Base-by-base conservation (phyloP, 2,329 filamentous ascomycete species). In the Fusarium brevicatenulatum region DNA sequence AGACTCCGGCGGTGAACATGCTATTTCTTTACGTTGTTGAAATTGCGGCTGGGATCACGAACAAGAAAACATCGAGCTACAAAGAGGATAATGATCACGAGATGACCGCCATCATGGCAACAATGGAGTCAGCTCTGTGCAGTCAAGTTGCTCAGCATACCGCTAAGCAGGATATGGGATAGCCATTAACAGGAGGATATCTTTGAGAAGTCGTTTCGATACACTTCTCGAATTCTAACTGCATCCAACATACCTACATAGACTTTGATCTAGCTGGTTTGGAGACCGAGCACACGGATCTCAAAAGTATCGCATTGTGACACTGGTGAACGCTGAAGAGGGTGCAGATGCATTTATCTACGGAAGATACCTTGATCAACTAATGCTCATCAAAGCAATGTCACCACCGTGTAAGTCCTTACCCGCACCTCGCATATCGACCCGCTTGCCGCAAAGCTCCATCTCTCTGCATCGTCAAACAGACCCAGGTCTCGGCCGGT, bases 1-100 rank as follows among this genome's bases (percentile, higher is more conserved):
- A 75, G 71, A 68, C 64, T 68, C 70, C 68, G 72, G 75, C 75
- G 75, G 75, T 77, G 75, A 77, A 65, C 50, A 56, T 52, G 55
- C 21, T 44, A 57, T 65, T 53, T 43, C 32, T 37, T 63, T 34
- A 49, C 34, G 50, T 56, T 60, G n/a, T 34, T 58, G 52, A 47
- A 63, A 57, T 61, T 54, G 47, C 54, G 53, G 63, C 47, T 55
- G 43, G 66, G 46, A 54, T 63, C 55, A 46, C 25, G 34, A 55
- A 23, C 34, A 52, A 60, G 57, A 56, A 32, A 47, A n/a, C 42
- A 65, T 47, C 52, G 54, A 47, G 49, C 66, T 57, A 60, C 50
- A 49, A 49, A 40, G 21, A 63, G 42, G n/a, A 52, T n/a, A 25
- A 47, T 44, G 56, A 72, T 66, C 71, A 67, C 58, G 58, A 69